Base-by-base conservation (phyloP, 1,284 basidiomycete species). In the Blastosporella zonata region DNA sequence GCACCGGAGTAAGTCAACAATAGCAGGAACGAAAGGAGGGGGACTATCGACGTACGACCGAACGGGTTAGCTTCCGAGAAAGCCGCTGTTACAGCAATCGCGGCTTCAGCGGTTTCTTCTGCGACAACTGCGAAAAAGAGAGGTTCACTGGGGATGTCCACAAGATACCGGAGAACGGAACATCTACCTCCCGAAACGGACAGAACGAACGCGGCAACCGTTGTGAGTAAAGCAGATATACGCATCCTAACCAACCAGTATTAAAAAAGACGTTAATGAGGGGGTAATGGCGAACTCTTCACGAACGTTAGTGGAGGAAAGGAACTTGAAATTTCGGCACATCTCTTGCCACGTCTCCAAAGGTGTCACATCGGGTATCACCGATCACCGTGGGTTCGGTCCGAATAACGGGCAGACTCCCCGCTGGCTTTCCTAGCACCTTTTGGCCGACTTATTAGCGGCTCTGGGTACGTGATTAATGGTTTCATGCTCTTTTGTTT, bases 61-160 rank as follows among this genome's bases (percentile, higher is more conserved):
- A 93, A 92, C 1, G 82, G 78, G 67, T 93, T 93, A 53, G 74
- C 73, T 55, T 90, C 84, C 20, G 84, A 81, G 67, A 92, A 94
- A 13, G 77, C 68, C 48, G 85, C 84, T 53, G 77, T 70, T 25
- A 83, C 81, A 47, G 77, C 55, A 46, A 94, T 57, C 52, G 68
- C 68, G 43, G 69, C 68, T 46, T 63, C 66, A 21, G 49, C 46
- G 31, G 56, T 46, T 29, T 64, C 59, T 42, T 59, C 63, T 50
- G 58, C 46, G 46, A 58, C 43, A 53, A 55, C 53, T 62, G 51
- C 34, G 41, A 46, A 53, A 44, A 48, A 49, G 49, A 44, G 39
- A 40, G 13, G 28, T 37, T 43, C 23, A 43, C 36, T 21, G 44
- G 35, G 33, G 15, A 46, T 50, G 27, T 25, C 22, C 21, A 38